phyloP scores from a whole-genome alignment of 495 filamentous ascomycete genomes.

The Wilcoxina mikolae region DNA sequence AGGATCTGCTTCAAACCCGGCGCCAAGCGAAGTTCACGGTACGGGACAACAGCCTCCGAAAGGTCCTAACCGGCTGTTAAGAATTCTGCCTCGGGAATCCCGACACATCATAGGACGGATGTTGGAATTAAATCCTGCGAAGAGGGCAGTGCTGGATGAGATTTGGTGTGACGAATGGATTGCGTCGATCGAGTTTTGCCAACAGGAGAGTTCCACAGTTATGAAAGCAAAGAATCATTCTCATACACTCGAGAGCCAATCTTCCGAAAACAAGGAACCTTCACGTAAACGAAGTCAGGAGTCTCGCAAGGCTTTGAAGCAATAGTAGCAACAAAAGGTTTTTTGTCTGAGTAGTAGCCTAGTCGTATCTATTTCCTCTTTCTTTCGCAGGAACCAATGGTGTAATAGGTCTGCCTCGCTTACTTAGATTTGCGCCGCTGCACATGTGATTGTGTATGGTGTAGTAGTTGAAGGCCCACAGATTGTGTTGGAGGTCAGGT shows the following conservation, averaged over 20 bases:
- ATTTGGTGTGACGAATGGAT: constrained; percentile 88
- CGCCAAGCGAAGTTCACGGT: constrained; percentile 23
- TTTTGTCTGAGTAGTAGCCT: too few relatives aligned
- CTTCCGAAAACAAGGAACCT: not conserved
- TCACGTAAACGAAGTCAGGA: not conserved
- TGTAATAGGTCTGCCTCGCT: too few relatives aligned
- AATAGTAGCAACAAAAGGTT: not conserved
- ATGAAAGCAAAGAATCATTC: constrained; percentile 42
- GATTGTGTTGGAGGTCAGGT: too few relatives aligned
- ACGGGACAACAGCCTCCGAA: constrained; percentile 42
- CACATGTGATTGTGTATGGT: too few relatives aligned
- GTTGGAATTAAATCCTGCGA: constrained; percentile 76
- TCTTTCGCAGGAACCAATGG: too few relatives aligned
- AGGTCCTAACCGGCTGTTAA: constrained; percentile 85
- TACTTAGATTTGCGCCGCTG: too few relatives aligned
- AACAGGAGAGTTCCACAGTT: constrained; percentile 44
- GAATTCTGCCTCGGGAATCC: constrained; percentile 78
- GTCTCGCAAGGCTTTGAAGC: not conserved
- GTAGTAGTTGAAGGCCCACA: too few relatives aligned
- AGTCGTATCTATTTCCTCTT: too few relatives aligned
- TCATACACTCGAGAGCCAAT: constrained; percentile 32
- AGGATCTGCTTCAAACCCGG: constrained; percentile 16
- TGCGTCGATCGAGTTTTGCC: constrained; percentile 47
- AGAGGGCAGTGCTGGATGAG: constrained; percentile 68
- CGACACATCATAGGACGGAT: constrained; percentile 81